Evolutionary conservation across 1,284 basidiomycete species (phyloP).

Genomic region (Ustilago esculenta): DNA sequence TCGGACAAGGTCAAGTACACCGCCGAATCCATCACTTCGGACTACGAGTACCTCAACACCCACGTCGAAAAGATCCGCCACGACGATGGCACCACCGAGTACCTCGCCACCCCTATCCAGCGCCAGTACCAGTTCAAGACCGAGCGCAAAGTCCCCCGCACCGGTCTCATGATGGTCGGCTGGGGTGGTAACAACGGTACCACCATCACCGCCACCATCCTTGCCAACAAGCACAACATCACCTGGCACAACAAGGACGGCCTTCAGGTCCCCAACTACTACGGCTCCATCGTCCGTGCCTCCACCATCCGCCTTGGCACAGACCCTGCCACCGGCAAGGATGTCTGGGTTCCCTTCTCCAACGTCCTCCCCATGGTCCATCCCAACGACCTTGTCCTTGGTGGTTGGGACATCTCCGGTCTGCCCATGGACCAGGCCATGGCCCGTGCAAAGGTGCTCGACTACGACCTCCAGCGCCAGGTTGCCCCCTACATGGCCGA

Average conservation of each 20-base stretch:
- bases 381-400: slow-evolving; percentile 95
- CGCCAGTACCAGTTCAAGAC: slow-evolving; percentile 84
- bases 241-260: slow-evolving; percentile 94
- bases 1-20: slow-evolving; percentile 65
- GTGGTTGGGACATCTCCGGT: slow-evolving; percentile 97
- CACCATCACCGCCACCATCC: slow-evolving; percentile 90
- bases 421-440: slow-evolving; percentile 88
- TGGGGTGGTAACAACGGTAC: slow-evolving; percentile 97
- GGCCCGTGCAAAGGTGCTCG: slow-evolving; percentile 90
- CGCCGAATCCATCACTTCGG: slow-evolving; percentile 56
- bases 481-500: slow-evolving; percentile 84
- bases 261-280: slow-evolving; percentile 91
- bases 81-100: slow-evolving; percentile 62
- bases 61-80: slow-evolving; percentile 60
- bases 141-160: slow-evolving; percentile 84
- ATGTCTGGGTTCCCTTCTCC: slow-evolving; percentile 89
- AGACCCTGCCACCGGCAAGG: slow-evolving; percentile 84
- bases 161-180: slow-evolving; percentile 96
- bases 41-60: slow-evolving; percentile 66
- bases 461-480: slow-evolving; percentile 97
- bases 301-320: slow-evolving; percentile 91
- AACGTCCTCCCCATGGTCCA: slow-evolving; percentile 98
- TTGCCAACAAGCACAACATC: slow-evolving; percentile 95
- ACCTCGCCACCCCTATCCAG: slow-evolving; percentile 60
- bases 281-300: slow-evolving; percentile 79